Evolutionary conservation across 2,329 filamentous ascomycete species (phyloP), one percentile per base, ranked within the genome.

Genomic region (Cercospora sesami): DNA sequence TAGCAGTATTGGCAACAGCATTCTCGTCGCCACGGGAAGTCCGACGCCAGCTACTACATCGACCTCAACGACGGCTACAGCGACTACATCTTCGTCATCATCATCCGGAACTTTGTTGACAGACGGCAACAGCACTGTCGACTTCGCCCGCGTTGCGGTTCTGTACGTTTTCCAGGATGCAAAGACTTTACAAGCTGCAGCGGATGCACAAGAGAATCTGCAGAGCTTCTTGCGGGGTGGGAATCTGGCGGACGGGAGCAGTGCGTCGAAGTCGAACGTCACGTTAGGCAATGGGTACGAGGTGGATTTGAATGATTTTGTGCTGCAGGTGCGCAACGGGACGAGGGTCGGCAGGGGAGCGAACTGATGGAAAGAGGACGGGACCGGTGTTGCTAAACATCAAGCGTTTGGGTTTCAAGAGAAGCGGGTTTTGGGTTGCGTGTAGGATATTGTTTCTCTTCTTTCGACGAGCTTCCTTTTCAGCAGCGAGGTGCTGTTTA

Each of bases 131-230:
- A 73, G 77, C 2, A 73, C 71, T 1, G 70, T 78, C 21, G 81
- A 83, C 69, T 84, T 84, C 70, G 83, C 83, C 2, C 79, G 82
- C 23, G 72, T 81, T 16, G 79, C 80, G 14, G 80, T 85, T 14
- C 78, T 85, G 4, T 79, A 82, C 42, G 77, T 83, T 12, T 74
- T 84, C 14, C 81, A 84, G 69, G 76, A 79, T 30, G 79, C 78
- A 6, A 75, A 77, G 5, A 73, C 79, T 33, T 68, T 84, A 1
- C 74, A 80, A 57, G 73, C 72, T 3, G 82, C 82, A 0, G 79
- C 80, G 5, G 78, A 71, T 10, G 83, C 82, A 36, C 83, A 84
- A 66, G 78, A 80, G 51, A 77, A 76, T 6, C 73, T 84, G 30
- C 80, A 82, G 65, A 71, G 62, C 1, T 79, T 75, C 59, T 75